Percentiles rank a stretch among this genome's conserved stretches.
Evolutionary conservation across 441 rosid species (phyloP).

Genomic region (Pelargonium australe): DNA sequence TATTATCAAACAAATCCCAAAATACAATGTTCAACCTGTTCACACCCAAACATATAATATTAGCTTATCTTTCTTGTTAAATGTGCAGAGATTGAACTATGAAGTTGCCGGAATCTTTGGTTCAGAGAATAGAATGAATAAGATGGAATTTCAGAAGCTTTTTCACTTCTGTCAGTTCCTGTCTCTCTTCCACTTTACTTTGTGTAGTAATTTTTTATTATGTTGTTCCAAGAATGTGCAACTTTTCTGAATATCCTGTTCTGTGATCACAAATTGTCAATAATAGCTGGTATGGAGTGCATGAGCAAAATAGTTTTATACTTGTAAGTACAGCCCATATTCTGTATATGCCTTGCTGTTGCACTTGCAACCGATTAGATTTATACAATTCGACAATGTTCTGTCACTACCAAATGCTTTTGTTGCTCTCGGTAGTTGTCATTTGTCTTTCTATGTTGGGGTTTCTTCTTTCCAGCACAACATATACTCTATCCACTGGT

Average conservation of each 20-base stretch:
- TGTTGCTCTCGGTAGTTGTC: constrained; percentile 35
- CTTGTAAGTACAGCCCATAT: constrained; percentile 30
- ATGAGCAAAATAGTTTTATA: constrained; percentile 16
- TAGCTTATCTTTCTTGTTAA: background rate
- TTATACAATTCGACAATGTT: constrained; percentile 14
- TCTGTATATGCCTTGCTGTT: constrained; percentile 40
- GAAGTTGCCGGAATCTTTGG: background rate
- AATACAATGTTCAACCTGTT: too few species aligned
- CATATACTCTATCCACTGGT: background rate
- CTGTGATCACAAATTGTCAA: constrained; percentile 8
- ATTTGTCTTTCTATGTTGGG: constrained; percentile 34
- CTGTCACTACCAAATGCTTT: constrained; percentile 19
- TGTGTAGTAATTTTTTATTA: background rate
- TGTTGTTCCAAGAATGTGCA: background rate
- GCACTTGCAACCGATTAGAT: constrained; percentile 21
- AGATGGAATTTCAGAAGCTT: background rate
- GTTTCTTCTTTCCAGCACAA: constrained; percentile 28
- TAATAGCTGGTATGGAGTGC: constrained; percentile 5
- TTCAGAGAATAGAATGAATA: constrained; percentile 2
- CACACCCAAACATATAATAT: background rate
- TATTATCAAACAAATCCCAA: background rate
- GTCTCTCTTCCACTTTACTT: background rate
- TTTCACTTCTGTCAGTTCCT: background rate
- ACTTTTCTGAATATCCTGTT: background rate
- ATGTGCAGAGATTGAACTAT: background rate